These are phyloP conservation scores for Lentinula sp. DNA, from an alignment of 768 basidiomycete genomes.

Conservation along the genomic window DNA sequence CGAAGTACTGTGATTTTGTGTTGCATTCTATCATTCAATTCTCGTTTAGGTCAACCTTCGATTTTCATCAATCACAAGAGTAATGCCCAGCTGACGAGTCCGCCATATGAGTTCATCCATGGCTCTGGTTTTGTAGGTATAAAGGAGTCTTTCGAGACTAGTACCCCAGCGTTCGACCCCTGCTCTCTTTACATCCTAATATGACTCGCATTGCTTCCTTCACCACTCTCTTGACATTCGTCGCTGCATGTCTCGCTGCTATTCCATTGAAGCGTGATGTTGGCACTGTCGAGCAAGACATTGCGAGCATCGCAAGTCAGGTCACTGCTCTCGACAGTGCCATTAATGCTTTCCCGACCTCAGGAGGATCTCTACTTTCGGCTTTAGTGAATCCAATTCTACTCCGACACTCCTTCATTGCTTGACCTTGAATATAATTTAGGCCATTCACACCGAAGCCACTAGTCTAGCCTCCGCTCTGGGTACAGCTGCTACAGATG, in stretches of 20 bases:
- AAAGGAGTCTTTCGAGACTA: not conserved
- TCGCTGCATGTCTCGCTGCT: constrained; percentile 16
- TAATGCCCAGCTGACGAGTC: not conserved
- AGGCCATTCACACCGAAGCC: constrained; percentile 23
- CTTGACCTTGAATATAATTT: not conserved
- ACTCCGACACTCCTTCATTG: not conserved
- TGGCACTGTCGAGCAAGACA: constrained; percentile 23
- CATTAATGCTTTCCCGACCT: constrained; percentile 23
- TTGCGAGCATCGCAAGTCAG: constrained; percentile 18
- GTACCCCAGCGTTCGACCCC: not conserved
- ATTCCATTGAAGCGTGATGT: constrained; percentile 15
- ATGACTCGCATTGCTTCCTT: not conserved
- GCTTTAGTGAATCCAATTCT: not conserved
- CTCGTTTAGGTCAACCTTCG: not conserved
- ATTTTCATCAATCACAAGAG: not conserved
- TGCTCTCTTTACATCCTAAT: not conserved
- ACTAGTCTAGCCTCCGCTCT: constrained; percentile 15
- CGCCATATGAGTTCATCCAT: not conserved
- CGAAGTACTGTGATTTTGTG: too few species aligned
- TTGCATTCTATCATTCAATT: not conserved
- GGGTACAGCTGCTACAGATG: constrained; percentile 18
- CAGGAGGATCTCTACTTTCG: constrained; percentile 1
- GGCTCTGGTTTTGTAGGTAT: not conserved
- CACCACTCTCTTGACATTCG: constrained; percentile 21
- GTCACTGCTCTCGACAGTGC: constrained; percentile 21